Conservation (phyloP, 768 basidiomycete genomes). For the Astraeus odoratus region DNA sequence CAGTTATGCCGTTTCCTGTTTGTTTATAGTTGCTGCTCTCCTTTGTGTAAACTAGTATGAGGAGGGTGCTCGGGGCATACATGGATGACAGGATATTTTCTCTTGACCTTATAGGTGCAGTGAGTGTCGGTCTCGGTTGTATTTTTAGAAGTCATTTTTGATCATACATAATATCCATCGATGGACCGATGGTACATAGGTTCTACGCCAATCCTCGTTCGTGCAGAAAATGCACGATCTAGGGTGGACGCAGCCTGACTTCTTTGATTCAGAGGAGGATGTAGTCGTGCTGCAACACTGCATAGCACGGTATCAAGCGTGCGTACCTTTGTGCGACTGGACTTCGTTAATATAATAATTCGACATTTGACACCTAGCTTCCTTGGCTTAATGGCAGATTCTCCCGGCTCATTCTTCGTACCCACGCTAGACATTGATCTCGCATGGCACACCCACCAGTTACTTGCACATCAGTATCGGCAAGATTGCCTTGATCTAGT, state of each 20-base stretch:
- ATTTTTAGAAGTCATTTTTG: too few species aligned
- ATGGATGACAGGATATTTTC: slow-evolving; percentile 45
- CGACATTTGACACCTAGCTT: too few species aligned
- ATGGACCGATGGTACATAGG: too few species aligned
- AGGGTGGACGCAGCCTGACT: slow-evolving; percentile 40
- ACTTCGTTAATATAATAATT: neutral
- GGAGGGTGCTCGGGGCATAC: slow-evolving; percentile 41
- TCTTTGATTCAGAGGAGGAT: slow-evolving; percentile 31
- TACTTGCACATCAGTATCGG: slow-evolving; percentile 37
- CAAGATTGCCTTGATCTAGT: slow-evolving; percentile 32
- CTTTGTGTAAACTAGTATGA: too few species aligned
- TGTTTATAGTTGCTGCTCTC: too few species aligned
- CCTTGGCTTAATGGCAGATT: slow-evolving; percentile 45
- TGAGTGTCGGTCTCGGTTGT: too few species aligned
- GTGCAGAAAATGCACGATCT: slow-evolving; percentile 47
- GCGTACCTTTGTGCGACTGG: slow-evolving; percentile 7
- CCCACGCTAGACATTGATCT: slow-evolving; percentile 67
- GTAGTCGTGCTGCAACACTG: slow-evolving; percentile 42
- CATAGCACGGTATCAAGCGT: slow-evolving; percentile 55
- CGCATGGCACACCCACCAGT: slow-evolving; percentile 67
- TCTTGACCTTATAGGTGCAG: slow-evolving; percentile 50
- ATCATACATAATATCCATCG: too few species aligned
- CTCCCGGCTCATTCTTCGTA: slow-evolving; percentile 39
- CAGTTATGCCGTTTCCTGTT: too few species aligned
- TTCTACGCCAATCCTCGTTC: slow-evolving; percentile 50